A percentile compares a stretch with the other conserved stretches of the same genome.
phyloP scores from a whole-genome alignment of 208 protist species.

The Leptomonas seymouri region DNA sequence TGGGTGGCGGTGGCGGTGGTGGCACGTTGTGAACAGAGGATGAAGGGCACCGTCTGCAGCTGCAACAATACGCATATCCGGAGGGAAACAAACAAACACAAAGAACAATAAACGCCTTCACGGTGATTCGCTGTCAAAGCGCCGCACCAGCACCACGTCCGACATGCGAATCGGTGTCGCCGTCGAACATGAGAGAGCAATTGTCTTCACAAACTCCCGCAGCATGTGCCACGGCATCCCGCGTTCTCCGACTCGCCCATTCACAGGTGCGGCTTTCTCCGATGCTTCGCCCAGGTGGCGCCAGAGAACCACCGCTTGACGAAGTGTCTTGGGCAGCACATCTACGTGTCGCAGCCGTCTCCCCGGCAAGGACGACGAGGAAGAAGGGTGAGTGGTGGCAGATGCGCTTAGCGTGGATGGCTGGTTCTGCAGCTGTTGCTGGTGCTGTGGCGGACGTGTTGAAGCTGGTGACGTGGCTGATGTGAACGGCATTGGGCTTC shows the following conservation, averaged over 20 bases:
- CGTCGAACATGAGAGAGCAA: constrained; percentile 33
- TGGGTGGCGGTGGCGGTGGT: too few relatives aligned
- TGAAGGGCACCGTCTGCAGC: not conserved
- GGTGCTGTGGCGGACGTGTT: constrained; percentile 7
- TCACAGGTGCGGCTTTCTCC: not conserved
- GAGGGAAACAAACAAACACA: not conserved
- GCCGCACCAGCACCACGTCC: constrained; percentile 26
- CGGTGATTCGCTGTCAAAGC: not conserved
- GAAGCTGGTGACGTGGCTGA: not conserved
- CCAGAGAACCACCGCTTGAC: constrained; percentile 39
- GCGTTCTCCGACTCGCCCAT: not conserved
- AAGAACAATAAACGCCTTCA: not conserved
- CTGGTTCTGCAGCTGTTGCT: too few relatives aligned
- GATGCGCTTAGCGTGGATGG: not conserved
- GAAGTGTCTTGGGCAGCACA: constrained; percentile 36
- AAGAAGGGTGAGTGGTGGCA: not conserved
- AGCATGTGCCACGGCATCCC: constrained; percentile 17
- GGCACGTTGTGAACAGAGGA: too few relatives aligned
- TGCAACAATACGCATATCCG: not conserved
- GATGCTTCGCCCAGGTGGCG: constrained; percentile 25
- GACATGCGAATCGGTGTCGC: constrained; percentile 32
- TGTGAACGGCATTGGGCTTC: not conserved
- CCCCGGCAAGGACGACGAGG: not conserved
- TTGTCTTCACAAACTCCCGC: constrained; percentile 26
- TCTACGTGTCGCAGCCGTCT: constrained; percentile 26